phyloP scores from a whole-genome alignment of 2,329 filamentous ascomycete genomes.

The Metarhizium brunneum region DNA sequence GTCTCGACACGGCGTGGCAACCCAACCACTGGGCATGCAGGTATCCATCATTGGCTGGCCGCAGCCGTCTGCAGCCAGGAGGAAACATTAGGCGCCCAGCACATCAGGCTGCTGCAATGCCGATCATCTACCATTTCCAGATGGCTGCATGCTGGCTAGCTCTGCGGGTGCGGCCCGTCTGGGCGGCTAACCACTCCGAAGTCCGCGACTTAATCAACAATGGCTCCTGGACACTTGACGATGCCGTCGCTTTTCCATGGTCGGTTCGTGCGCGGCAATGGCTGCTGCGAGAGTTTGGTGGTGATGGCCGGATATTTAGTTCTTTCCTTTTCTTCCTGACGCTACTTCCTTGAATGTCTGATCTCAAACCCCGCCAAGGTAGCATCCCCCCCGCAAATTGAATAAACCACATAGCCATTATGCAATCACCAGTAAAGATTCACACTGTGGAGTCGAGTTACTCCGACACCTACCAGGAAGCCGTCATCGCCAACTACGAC shows the following conservation, averaged over 20 bases:
- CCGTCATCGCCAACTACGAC: conserved; percentile 2
- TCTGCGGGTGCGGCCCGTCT: too few species aligned
- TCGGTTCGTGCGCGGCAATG: neutral
- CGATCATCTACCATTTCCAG: too few species aligned
- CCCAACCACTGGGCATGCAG: neutral
- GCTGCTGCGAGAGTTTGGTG: neutral
- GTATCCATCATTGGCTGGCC: neutral
- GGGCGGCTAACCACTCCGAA: too few species aligned
- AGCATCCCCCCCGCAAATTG: neutral
- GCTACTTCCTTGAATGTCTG: too few species aligned
- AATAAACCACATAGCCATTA: neutral
- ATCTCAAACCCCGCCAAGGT: neutral
- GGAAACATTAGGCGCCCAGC: too few species aligned
- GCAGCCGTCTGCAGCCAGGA: neutral
- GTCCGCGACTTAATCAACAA: too few species aligned
- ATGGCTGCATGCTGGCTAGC: too few species aligned
- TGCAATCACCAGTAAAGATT: neutral
- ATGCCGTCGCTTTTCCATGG: neutral
- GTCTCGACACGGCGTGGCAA: neutral
- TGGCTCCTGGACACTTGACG: too few species aligned
- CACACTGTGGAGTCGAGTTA: neutral
- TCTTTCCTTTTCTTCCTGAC: neutral
- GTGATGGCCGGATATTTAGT: neutral
- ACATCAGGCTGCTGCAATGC: too few species aligned
- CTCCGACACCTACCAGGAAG: conserved; percentile 3